Evolutionary conservation across 2,329 filamentous ascomycete species (phyloP).

Genomic region (Alternaria sp.): DNA sequence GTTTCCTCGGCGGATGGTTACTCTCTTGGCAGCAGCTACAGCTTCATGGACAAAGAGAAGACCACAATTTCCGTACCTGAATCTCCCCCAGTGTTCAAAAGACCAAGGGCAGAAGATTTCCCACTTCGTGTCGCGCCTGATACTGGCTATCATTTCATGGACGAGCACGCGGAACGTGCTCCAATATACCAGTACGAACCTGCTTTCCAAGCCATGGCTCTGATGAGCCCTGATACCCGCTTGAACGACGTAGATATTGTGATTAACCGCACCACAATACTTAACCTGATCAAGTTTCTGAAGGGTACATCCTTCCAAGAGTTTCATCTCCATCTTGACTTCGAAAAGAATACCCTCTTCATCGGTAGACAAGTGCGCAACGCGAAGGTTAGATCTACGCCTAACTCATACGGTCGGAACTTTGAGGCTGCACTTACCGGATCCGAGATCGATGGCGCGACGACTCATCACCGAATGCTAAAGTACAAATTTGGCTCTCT

Average conservation of each 20-base stretch:
- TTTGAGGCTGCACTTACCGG: not conserved
- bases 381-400: not conserved
- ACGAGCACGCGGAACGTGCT: not conserved
- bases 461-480: not conserved
- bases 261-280: slow-evolving; percentile 1
- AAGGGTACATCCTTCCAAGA: not conserved
- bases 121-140: not conserved
- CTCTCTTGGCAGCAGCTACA: not conserved
- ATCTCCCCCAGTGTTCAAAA: not conserved
- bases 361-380: not conserved
- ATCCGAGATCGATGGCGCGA: not conserved
- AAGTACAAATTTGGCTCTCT: not conserved
- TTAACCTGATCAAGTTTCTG: not conserved
- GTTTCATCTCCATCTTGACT: slow-evolving; percentile 5
- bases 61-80: not conserved
- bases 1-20: not conserved
- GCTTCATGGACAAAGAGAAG: not conserved
- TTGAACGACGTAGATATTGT: slow-evolving; percentile 13
- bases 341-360: slow-evolving; percentile 2
- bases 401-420: not conserved
- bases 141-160: not conserved
- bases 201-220: slow-evolving; percentile 16
- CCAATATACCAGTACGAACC: slow-evolving; percentile 14
- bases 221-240: slow-evolving; percentile 11
- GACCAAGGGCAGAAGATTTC: not conserved